Percentiles rank a stretch among this genome's conserved stretches.
These are phyloP conservation scores for Lachancea dasiensis DNA, from an alignment of 805 yeast genomes.

Conservation along the genomic window DNA sequence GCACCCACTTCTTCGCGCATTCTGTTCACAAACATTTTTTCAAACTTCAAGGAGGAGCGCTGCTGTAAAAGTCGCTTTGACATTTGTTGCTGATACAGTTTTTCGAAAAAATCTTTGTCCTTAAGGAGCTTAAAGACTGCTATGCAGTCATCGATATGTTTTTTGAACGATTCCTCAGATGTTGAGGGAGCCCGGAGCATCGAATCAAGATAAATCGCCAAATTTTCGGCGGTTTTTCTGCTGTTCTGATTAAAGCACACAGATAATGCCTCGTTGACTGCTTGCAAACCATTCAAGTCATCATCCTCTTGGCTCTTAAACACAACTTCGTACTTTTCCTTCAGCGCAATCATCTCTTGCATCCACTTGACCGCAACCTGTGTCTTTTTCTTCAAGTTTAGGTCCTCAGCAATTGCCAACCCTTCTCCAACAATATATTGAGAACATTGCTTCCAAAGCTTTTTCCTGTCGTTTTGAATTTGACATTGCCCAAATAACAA, in stretches of 20 bases:
- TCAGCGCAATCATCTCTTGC: conserved; percentile 46
- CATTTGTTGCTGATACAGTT: conserved; percentile 75
- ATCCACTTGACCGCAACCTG: conserved; percentile 65
- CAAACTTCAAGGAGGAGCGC: conserved; percentile 51
- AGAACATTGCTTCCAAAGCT: conserved; percentile 8
- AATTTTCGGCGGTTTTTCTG: conserved; percentile 43
- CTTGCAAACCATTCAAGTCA: conserved; percentile 45
- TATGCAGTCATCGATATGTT: conserved; percentile 48
- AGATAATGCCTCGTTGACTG: conserved; percentile 56
- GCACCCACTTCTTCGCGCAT: conserved; percentile 74
- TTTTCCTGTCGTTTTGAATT: conserved; percentile 5
- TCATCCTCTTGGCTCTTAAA: conserved; percentile 43
- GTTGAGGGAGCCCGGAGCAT: conserved; percentile 42
- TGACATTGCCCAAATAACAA: conserved; percentile 6
- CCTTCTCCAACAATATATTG: conserved; percentile 17
- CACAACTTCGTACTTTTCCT: conserved; percentile 45
- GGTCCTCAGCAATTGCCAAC: conserved; percentile 12
- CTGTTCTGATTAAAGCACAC: conserved; percentile 50
- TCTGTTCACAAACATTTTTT: conserved; percentile 58
- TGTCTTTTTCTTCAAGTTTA: conserved; percentile 32
- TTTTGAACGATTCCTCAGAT: conserved; percentile 26
- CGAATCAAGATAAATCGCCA: conserved; percentile 56
- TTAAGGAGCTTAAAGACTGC: conserved; percentile 59
- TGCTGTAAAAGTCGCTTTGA: conserved; percentile 68
- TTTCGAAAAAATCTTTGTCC: conserved; percentile 84